Evolutionary conservation across 2,329 filamentous ascomycete genomes (phyloP), one percentile per base, ranked within the genome.

Genomic region (Ophiostoma perfectum): DNA sequence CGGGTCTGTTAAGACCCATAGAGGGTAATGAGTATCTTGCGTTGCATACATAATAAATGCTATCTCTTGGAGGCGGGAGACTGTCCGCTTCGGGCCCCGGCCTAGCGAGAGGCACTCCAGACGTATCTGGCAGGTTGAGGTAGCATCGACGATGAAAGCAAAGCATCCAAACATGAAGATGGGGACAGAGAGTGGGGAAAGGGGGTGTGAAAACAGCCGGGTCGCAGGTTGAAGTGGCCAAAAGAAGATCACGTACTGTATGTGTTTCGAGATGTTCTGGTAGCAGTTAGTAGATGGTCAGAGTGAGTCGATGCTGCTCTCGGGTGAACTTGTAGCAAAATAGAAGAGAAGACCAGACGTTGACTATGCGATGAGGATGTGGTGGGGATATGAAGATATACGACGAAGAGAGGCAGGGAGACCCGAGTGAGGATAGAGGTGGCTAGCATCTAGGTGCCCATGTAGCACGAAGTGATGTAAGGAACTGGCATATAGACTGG

Each of bases 191-290:
- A 67, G 72, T 70, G 72, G 69, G 47, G 36, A 73, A 73, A 74
- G 73, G 72, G 74, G 67, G 67, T 68, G 73, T 72, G 72, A 75
- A 72, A 74, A 74, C 74, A 75, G 75, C 73, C 73, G 74, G 75
- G 49, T 76, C 72, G 72, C 74, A 76, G 72, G 75, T 73, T 75
- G 74, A 74, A 75, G 71, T 72, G 68, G 71, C 11, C 68, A 70
- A 73, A 70, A 74, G 71, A 74, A 74, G 73, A 77, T 77, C 78
- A 80, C 79, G 74, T 80, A 80, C 79, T 74, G 72, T 76, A 77
- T 27, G 75, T 72, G 79, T 81, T 81, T 80, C 78, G 78, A 76
- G 74, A 75, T 55, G 14, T 16, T 16, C 45, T 47, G n/a, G 12
- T 47, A n/a, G 18, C 4, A 27, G 49, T 55, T 9, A 55, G 49